phyloP scores from a whole-genome alignment of 2,329 filamentous ascomycete species.

The Elsinoe australis region DNA sequence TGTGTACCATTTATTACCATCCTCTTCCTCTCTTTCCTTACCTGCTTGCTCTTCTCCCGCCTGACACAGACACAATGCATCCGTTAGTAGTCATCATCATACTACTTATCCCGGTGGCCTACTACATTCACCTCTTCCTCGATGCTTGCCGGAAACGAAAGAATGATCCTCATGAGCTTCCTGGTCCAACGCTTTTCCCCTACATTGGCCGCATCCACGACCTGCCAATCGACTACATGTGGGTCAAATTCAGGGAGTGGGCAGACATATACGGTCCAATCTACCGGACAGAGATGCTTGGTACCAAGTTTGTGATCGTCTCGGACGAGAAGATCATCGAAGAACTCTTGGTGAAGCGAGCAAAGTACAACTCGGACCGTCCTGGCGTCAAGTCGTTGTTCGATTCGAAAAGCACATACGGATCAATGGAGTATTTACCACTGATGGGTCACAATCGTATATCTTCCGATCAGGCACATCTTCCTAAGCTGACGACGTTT shows the following conservation, averaged over 20 bases:
- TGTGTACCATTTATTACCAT: neutral
- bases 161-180: slow-evolving; percentile 31
- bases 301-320: slow-evolving; percentile 42
- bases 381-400: slow-evolving; percentile 45
- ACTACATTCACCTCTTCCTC: slow-evolving; percentile 30
- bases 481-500: slow-evolving; percentile 18
- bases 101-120: slow-evolving; percentile 33
- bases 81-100: slow-evolving; percentile 33
- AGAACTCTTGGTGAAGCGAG: slow-evolving; percentile 46
- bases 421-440: slow-evolving; percentile 50
- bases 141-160: slow-evolving; percentile 30
- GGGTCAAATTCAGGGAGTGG: slow-evolving; percentile 46
- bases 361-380: slow-evolving; percentile 47
- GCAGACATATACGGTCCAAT: slow-evolving; percentile 30
- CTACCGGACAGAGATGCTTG: slow-evolving; percentile 33
- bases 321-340: slow-evolving; percentile 47
- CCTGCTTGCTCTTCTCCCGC: neutral
- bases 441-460: slow-evolving; percentile 50
- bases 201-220: slow-evolving; percentile 39
- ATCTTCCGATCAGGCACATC: slow-evolving; percentile 22
- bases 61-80: slow-evolving; percentile 32
- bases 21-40: neutral
- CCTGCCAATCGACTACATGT: slow-evolving; percentile 44
- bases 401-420: slow-evolving; percentile 48
- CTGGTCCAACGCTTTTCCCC: slow-evolving; percentile 35